These are phyloP conservation scores for Petunia hybrid DNA, from an alignment of 305 asterid genomes.

Conservation along the genomic window DNA sequence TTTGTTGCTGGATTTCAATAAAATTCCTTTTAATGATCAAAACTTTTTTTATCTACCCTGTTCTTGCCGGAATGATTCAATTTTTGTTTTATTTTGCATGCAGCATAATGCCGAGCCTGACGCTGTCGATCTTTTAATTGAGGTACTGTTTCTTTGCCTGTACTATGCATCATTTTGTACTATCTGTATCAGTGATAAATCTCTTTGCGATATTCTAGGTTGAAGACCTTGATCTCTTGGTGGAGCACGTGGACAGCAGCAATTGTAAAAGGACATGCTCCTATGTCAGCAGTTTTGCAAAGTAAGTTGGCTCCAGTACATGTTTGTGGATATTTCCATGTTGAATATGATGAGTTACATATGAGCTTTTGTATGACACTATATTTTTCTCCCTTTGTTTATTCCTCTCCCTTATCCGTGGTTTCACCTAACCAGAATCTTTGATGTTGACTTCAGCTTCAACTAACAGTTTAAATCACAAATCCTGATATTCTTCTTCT, in stretches of 20 bases:
- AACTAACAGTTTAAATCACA: not conserved
- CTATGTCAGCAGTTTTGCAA: slow-evolving; percentile 86
- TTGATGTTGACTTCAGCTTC: slow-evolving; percentile 12
- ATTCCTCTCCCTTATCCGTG: slow-evolving; percentile 8
- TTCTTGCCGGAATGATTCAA: slow-evolving; percentile 9
- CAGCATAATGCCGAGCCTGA: slow-evolving; percentile 99
- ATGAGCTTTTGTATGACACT: not conserved
- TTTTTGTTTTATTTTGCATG: slow-evolving; percentile 32
- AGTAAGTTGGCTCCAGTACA: slow-evolving; percentile 53
- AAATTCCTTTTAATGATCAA: too few relatives aligned
- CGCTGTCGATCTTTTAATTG: slow-evolving; percentile 97
- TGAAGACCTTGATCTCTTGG: slow-evolving; percentile 88
- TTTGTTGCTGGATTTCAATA: too few relatives aligned
- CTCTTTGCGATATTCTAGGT: slow-evolving; percentile 56
- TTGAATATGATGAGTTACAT: slow-evolving; percentile 2
- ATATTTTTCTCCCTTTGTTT: slow-evolving; percentile 13
- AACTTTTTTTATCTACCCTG: not conserved
- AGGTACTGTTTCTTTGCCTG: slow-evolving; percentile 56
- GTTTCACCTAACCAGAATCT: not conserved
- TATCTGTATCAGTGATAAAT: slow-evolving; percentile 4
- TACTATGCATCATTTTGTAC: not conserved
- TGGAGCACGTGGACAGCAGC: slow-evolving; percentile 79
- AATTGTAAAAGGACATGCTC: slow-evolving; percentile 84
- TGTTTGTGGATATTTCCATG: slow-evolving; percentile 2
- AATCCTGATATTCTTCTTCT: slow-evolving; percentile 20